Conservation (phyloP, 2,329 filamentous ascomycete genomes). For the Fusarium palustre region DNA sequence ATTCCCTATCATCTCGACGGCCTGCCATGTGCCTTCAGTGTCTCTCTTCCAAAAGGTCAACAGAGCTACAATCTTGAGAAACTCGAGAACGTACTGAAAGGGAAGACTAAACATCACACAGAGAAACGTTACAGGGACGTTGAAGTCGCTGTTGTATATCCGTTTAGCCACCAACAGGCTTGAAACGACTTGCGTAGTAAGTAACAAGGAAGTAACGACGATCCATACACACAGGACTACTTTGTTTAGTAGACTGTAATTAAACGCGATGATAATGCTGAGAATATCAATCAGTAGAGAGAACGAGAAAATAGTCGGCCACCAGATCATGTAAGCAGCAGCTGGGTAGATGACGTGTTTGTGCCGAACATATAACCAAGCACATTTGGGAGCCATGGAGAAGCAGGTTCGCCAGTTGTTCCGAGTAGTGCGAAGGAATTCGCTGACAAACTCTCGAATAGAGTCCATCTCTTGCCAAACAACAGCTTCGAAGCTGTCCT, state of each 20-base stretch:
- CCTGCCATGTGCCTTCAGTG: neutral
- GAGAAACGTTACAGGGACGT: neutral
- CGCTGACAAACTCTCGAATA: slow-evolving; percentile 3
- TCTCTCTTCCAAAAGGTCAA: slow-evolving; percentile 10
- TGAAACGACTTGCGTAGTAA: neutral
- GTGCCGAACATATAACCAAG: neutral
- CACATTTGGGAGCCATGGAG: neutral
- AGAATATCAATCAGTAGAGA: neutral
- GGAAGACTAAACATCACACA: neutral
- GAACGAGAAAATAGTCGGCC: neutral
- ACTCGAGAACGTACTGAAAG: slow-evolving; percentile 4
- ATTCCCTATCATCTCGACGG: neutral
- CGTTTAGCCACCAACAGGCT: neutral
- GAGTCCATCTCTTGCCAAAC: slow-evolving; percentile 1
- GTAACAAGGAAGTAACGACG: neutral
- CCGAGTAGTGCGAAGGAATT: slow-evolving; percentile 14
- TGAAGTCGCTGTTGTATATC: neutral
- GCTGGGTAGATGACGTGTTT: neutral
- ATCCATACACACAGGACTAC: neutral
- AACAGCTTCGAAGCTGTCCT: slow-evolving; percentile 3
- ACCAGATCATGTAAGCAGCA: neutral
- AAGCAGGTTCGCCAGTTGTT: slow-evolving; percentile 10
- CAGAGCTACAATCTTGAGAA: slow-evolving; percentile 27
- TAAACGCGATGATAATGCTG: neutral
- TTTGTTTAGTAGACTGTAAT: neutral